Evolutionary conservation across 2,329 filamentous ascomycete genomes (phyloP).

Genomic region (Pochonia chlamydosporia): DNA sequence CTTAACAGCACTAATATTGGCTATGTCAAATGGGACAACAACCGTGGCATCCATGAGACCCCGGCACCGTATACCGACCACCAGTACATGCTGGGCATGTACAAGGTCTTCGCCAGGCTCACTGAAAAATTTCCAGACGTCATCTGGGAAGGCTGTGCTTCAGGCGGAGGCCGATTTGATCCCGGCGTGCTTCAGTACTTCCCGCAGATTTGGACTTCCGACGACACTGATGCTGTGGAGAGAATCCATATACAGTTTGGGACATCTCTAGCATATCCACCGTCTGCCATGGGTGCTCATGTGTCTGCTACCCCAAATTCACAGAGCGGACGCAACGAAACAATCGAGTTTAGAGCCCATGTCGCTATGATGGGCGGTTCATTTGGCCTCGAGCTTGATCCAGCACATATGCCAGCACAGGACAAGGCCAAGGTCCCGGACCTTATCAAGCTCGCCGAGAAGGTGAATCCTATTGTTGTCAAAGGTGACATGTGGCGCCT

Average conservation of each 20-base stretch:
- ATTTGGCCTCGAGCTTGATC: slow-evolving; percentile 60
- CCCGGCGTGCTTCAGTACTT: slow-evolving; percentile 59
- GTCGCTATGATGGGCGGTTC: slow-evolving; percentile 65
- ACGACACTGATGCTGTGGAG: slow-evolving; percentile 58
- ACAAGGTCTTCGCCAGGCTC: slow-evolving; percentile 54
- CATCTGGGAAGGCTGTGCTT: slow-evolving; percentile 61
- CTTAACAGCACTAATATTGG: slow-evolving; percentile 47
- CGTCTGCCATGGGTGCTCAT: slow-evolving; percentile 61
- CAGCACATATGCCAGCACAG: slow-evolving; percentile 40
- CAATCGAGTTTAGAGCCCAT: slow-evolving; percentile 55
- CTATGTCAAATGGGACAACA: slow-evolving; percentile 67
- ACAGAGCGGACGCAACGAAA: slow-evolving; percentile 47
- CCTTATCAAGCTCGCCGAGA: slow-evolving; percentile 48
- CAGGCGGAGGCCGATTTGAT: slow-evolving; percentile 60
- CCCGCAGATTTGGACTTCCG: slow-evolving; percentile 60
- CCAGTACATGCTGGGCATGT: slow-evolving; percentile 58
- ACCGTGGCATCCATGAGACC: slow-evolving; percentile 57
- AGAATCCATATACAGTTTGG: slow-evolving; percentile 59
- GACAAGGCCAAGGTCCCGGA: slow-evolving; percentile 48
- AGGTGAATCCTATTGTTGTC: slow-evolving; percentile 54
- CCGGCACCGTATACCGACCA: slow-evolving; percentile 48
- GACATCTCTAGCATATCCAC: slow-evolving; percentile 56
- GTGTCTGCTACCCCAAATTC: slow-evolving; percentile 56
- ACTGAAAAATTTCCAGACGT: slow-evolving; percentile 55
- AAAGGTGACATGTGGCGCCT: slow-evolving; percentile 55